Base-by-base conservation (phyloP, 2,329 filamentous ascomycete species). In the Venturia carpophila region DNA sequence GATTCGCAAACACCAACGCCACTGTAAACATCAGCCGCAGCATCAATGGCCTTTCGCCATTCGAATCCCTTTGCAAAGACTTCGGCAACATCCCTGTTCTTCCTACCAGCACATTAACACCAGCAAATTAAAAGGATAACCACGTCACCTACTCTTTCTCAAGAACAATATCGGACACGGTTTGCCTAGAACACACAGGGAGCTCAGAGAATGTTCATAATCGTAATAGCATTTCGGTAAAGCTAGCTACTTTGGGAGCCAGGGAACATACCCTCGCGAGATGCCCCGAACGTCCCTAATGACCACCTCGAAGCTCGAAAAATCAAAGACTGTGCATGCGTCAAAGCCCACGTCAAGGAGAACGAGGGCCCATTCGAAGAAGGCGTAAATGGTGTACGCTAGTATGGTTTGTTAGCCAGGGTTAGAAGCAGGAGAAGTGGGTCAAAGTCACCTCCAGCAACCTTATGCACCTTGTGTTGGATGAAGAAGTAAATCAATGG, bases 311-410 rank as follows among this genome's bases (percentile, higher is more conserved):
- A 97, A 90, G 64, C 88, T 86, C 68, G 87, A 83, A 79, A 97
- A 99, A 79, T 99, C 94, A 71, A 96, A 80, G 66, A 91, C 88
- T 13, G 94, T 97, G 67, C 97, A 89, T 63, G 94, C 91, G 79
- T 99, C 94, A 78, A 99, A 99, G 39, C 85, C 93, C 66, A 99
- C 92, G 76, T 99, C 94, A 75, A 96, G 91, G 70, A 99, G 80
- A 73, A 99, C 92, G 68, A 99, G 82, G 27, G 92, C 82, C 94
- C 94, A 99, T 77, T 99, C 94, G 77, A 97, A 97, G 78, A 99
- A 97, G 68, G 94, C 89, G 76, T 99, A 99, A 63, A 83, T 96
- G 0, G 94, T 99, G 78, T 99, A 99, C 41, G 94, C 94, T 97
- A 71, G 55, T 43, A 21, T 34, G 34, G 63, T n/a, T 21, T 41